phyloP scores from a whole-genome alignment of 306 rosid genomes.

The Malus sieversii region DNA sequence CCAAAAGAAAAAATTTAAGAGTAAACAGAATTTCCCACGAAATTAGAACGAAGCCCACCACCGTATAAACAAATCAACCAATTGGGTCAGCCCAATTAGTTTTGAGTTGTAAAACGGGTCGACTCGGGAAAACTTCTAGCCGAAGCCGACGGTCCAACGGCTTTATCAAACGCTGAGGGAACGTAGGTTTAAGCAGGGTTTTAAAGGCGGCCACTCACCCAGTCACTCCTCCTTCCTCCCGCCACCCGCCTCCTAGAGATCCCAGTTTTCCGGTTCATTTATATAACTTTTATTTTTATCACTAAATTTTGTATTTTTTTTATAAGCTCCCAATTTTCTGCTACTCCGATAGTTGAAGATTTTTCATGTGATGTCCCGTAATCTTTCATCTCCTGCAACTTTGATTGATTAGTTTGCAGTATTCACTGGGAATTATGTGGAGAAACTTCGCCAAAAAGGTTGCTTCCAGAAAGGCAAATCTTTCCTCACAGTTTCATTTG shows the following conservation, averaged over 20 bases:
- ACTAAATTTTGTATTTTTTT: not conserved
- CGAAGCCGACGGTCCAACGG: not conserved
- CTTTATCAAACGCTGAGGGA: not conserved
- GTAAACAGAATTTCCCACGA: too few relatives aligned
- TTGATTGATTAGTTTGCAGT: not conserved
- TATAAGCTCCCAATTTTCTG: not conserved
- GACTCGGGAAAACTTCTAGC: not conserved
- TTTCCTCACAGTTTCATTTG: constrained; percentile 8
- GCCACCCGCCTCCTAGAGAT: not conserved
- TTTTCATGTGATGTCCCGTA: not conserved
- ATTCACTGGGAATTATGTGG: constrained; percentile 42
- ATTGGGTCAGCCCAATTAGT: not conserved
- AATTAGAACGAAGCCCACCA: too few relatives aligned
- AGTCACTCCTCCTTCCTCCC: not conserved
- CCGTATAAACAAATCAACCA: too few relatives aligned
- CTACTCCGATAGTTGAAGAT: not conserved
- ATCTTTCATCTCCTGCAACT: constrained; percentile 4
- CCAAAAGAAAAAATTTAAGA: too few relatives aligned
- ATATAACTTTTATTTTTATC: not conserved
- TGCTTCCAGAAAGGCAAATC: constrained; percentile 30
- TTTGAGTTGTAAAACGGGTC: not conserved
- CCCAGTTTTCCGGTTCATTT: not conserved
- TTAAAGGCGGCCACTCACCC: constrained; percentile 46
- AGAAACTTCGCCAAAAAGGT: constrained; percentile 42
- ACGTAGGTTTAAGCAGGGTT: constrained; percentile 71